Evolutionary conservation across 805 yeast species (phyloP).

Genomic region (Monosporozyma unispora): DNA sequence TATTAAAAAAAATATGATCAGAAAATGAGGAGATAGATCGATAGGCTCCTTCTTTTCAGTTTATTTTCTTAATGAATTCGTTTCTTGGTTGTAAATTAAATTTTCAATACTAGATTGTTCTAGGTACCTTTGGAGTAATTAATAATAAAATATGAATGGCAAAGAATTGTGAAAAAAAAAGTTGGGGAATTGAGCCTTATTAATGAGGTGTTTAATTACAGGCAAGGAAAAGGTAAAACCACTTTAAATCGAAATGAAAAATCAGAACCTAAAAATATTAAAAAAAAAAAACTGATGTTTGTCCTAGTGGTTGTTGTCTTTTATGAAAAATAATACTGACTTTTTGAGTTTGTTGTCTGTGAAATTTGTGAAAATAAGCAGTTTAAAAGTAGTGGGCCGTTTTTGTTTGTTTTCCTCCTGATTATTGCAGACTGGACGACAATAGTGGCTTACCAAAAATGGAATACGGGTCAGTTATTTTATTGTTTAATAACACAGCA

Average conservation of each 20-base stretch:
- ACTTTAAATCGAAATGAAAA: neutral
- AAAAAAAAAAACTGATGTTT: neutral
- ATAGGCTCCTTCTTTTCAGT: no score
- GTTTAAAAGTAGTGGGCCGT: neutral
- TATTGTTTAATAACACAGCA: neutral
- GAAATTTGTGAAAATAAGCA: neutral
- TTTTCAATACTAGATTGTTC: no score
- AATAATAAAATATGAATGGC: no score
- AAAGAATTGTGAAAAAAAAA: no score
- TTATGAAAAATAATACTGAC: no score
- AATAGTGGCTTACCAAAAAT: neutral
- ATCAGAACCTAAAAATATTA: neutral
- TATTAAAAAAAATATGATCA: no score
- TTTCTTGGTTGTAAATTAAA: no score
- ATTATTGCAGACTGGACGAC: neutral
- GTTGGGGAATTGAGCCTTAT: neutral
- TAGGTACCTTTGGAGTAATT: no score
- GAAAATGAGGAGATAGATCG: no score
- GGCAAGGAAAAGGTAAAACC: neutral
- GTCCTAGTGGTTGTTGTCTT: neutral
- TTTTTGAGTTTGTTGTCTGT: neutral
- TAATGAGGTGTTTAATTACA: neutral
- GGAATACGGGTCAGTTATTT: neutral
- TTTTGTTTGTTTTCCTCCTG: neutral
- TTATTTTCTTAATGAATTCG: no score